A percentile compares a stretch with the other conserved stretches of the same genome.
Evolutionary conservation across 78 protist genomes (phyloP).

Genomic region (Dictyostelium purpureum): DNA sequence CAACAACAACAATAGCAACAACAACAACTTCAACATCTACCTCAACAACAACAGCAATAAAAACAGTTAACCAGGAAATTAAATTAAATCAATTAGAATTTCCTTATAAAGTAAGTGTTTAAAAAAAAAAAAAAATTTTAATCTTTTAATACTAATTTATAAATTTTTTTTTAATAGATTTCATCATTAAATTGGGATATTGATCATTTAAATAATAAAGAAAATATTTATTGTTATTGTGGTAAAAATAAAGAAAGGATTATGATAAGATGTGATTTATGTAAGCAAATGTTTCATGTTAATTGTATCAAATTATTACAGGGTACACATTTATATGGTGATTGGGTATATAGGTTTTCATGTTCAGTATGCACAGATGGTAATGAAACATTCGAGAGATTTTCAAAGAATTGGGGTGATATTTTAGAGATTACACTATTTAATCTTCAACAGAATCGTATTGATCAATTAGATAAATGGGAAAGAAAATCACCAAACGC

Average conservation of each 20-base stretch:
- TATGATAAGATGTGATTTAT: constrained; percentile 57
- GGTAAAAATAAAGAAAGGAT: constrained; percentile 22
- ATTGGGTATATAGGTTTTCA: constrained; percentile 67
- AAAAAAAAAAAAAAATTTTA: background rate
- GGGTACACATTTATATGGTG: constrained; percentile 53
- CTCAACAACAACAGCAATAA: background rate
- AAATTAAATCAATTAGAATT: background rate
- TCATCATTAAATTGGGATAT: constrained; percentile 48
- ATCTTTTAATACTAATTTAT: background rate
- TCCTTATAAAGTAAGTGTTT: constrained; percentile 34
- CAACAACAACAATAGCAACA: background rate
- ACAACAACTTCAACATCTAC: background rate
- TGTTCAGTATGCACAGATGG: constrained; percentile 52
- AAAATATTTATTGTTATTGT: constrained; percentile 65
- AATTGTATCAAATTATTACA: constrained; percentile 23
- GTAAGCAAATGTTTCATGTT: constrained; percentile 55
- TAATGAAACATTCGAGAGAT: constrained; percentile 57
- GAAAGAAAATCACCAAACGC: background rate
- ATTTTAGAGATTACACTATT: constrained; percentile 54
- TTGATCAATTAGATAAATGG: background rate
- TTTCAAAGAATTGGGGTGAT: constrained; percentile 70
- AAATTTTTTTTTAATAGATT: background rate
- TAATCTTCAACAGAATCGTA: background rate
- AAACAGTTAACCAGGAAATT: background rate
- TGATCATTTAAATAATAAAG: constrained; percentile 33